Percentiles rank a stretch among this genome's conserved stretches.
These are phyloP conservation scores for Botryobasidium botryosum DNA, from an alignment of 768 basidiomycete genomes.

Conservation along the genomic window DNA sequence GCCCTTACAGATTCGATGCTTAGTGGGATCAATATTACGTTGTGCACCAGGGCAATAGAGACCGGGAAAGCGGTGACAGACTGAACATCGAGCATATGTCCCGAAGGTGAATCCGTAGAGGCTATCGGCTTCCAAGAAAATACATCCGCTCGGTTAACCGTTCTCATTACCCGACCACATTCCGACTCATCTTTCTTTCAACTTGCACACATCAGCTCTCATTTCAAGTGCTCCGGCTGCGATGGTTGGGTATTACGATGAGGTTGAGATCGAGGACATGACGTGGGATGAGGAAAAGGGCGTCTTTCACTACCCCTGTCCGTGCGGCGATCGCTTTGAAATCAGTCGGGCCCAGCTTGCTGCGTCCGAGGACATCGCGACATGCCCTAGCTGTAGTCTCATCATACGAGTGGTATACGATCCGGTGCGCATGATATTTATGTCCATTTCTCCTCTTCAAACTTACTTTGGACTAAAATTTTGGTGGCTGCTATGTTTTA, in stretches of 20 bases:
- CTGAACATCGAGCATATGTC: too few relatives aligned
- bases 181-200: too few relatives aligned
- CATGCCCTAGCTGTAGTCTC: slow-evolving; percentile 89
- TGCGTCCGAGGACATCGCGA: slow-evolving; percentile 85
- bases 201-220: background rate
- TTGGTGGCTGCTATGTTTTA: slow-evolving; percentile 17
- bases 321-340: slow-evolving; percentile 96
- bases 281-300: slow-evolving; percentile 65
- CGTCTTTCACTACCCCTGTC: slow-evolving; percentile 93
- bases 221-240: background rate
- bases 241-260: slow-evolving; percentile 88
- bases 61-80: too few relatives aligned
- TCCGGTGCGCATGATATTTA: slow-evolving; percentile 44
- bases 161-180: too few relatives aligned
- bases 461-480: background rate
- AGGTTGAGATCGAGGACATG: slow-evolving; percentile 96
- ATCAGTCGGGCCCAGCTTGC: slow-evolving; percentile 73
- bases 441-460: background rate
- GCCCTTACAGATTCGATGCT: too few relatives aligned
- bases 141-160: too few relatives aligned
- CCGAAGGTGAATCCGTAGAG: too few relatives aligned
- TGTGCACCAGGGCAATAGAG: too few relatives aligned
- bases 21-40: too few relatives aligned
- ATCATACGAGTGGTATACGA: slow-evolving; percentile 88
- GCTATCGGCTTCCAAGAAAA: too few relatives aligned